Percentiles rank a stretch among this genome's conserved stretches.
phyloP scores from a whole-genome alignment of 768 basidiomycete genomes.

The Suillus alpinus region DNA sequence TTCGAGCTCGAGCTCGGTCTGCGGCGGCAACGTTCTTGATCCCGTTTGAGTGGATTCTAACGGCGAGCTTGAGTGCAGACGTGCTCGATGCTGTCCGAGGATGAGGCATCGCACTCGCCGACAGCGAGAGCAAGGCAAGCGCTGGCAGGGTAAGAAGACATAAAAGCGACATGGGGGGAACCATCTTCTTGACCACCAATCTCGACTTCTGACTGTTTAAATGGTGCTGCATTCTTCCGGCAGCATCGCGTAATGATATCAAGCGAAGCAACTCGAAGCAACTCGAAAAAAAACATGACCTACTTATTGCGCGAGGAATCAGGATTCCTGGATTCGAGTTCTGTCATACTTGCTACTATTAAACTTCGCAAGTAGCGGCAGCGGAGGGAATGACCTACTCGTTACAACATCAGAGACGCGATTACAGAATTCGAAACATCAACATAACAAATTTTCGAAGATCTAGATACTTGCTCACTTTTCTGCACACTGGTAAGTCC shows the following conservation, averaged over 20 bases:
- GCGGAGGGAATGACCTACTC: too few species aligned
- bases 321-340: too few species aligned
- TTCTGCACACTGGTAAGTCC: not conserved
- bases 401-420: too few species aligned
- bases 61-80: constrained; percentile 3
- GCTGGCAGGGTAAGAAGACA: constrained; percentile 2
- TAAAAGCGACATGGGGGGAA: constrained; percentile 1
- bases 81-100: not conserved
- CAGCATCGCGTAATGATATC: not conserved
- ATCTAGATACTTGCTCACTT: not conserved
- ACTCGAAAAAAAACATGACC: not conserved
- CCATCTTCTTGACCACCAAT: constrained; percentile 1
- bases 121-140: constrained; percentile 2
- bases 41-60: constrained; percentile 1
- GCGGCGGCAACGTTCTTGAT: constrained; percentile 3
- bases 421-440: too few species aligned
- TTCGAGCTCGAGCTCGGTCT: constrained; percentile 3
- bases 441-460: too few species aligned
- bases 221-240: not conserved
- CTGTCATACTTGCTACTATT: too few species aligned
- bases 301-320: too few species aligned
- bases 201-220: not conserved
- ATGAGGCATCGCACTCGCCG: not conserved
- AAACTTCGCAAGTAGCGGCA: too few species aligned
- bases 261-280: not conserved